phyloP scores from a whole-genome alignment of 179 eudicot genomes.

The Dionaea muscipula region DNA sequence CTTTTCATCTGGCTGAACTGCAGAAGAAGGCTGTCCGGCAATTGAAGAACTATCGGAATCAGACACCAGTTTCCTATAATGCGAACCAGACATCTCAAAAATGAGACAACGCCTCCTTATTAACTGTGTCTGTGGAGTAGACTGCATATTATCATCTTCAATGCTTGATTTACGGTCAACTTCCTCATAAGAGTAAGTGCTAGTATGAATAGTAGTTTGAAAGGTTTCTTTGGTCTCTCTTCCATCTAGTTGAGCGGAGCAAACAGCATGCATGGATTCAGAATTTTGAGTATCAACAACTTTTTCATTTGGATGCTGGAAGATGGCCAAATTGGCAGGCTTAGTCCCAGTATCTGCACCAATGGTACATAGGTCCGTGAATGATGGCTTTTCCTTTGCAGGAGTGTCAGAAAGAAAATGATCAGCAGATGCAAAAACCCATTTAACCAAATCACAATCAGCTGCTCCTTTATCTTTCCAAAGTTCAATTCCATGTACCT shows the following conservation, averaged over 20 bases:
- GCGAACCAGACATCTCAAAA: conserved; percentile 64
- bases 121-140: conserved; percentile 42
- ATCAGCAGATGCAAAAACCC: conserved; percentile 48
- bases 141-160: conserved; percentile 19
- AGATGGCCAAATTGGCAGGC: conserved; percentile 19
- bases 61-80: conserved; percentile 33
- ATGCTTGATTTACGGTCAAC: conserved; percentile 14
- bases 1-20: conserved; percentile 21
- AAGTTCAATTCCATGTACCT: conserved; percentile 13
- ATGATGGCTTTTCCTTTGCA: conserved; percentile 8
- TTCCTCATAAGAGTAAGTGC: conserved; percentile 15
- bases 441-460: conserved; percentile 46
- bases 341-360: conserved; percentile 25
- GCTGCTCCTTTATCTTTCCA: conserved; percentile 27
- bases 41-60: conserved; percentile 31
- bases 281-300: conserved; percentile 13
- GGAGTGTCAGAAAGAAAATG: conserved; percentile 44
- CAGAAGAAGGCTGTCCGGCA: conserved; percentile 20
- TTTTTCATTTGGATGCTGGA: conserved; percentile 20
- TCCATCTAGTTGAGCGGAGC: conserved; percentile 20
- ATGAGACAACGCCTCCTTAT: conserved; percentile 67
- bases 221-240: conserved; percentile 6
- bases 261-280: conserved; percentile 16
- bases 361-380: conserved; percentile 15
- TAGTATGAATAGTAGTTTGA: conserved; percentile 15